Base-by-base conservation (phyloP, 805 yeast species). In the Ascoidea rubescens region DNA sequence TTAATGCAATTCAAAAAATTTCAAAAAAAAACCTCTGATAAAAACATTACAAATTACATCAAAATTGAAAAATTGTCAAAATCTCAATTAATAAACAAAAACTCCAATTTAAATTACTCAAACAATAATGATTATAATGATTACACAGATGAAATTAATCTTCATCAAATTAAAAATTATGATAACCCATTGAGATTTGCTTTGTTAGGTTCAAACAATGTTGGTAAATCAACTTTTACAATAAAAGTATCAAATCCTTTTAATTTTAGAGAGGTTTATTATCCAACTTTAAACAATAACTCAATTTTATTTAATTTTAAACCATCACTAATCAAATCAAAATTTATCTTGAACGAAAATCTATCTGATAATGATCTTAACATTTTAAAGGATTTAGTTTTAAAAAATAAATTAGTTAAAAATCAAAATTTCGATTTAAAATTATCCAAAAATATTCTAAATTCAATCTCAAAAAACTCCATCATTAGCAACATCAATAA, bases 221-320 rank as follows among this genome's bases (percentile, higher is more conserved):
- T 77, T 0, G 88, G 88, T 8, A 82, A 82, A 59, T 75, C 86
- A 2, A 71, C 84, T 0, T 68, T 78, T 45, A 73, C 79, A 10
- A 73, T 79, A 51, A 67, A 74, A 49, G 57, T 80, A 14, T 68
- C 73, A 1, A 33, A 7, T 7, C 65, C 74, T 21, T 74, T 75
- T 31, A 69, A 70, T 31, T 79, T 74, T 52, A 71, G 79, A 50
- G 89, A 82, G 54, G 84, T 84, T 0, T 83, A 85, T 62, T 85
- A 85, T 59, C 95, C 93, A 5, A 85, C 91, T 4, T 69, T 75
- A 47, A 75, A 72, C 52, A 79, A 80, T 53, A 77, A 76, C 4
- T 78, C 87, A 31, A 69, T 79, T 53, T 62, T 84, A 45, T 72
- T 81, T 54, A 78, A 78, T 17, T 84, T 71, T 59, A 63, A 60